Conservation (phyloP, 768 basidiomycete species). For the Suillus hirtellus region DNA sequence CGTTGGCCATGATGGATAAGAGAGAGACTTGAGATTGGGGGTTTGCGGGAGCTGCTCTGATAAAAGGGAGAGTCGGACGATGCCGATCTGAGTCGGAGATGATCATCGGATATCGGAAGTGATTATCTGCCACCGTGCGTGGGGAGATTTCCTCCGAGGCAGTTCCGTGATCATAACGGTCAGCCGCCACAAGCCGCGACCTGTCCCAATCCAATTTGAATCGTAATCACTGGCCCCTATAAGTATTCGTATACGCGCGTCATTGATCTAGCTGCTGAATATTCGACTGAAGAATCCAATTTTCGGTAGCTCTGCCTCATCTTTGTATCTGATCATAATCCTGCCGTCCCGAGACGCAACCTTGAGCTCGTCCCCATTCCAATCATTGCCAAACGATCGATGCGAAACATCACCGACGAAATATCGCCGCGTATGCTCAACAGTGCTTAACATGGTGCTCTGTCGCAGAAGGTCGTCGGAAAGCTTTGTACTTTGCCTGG, state of each 20-base stretch:
- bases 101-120: conserved; percentile 15
- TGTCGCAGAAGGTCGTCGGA: conserved; percentile 33
- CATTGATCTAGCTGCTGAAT: conserved; percentile 12
- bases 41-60: conserved; percentile 7
- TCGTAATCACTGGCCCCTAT: background rate
- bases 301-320: conserved; percentile 26
- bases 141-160: background rate
- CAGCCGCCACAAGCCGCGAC: background rate
- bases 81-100: conserved; percentile 23
- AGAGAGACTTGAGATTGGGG: conserved; percentile 9
- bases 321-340: conserved; percentile 40
- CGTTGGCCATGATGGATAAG: conserved; percentile 20
- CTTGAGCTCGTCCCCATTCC: conserved; percentile 42
- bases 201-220: background rate
- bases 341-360: conserved; percentile 39
- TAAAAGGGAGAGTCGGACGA: conserved; percentile 18
- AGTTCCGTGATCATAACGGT: background rate
- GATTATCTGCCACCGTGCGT: conserved; percentile 11
- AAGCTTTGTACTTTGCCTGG: conserved; percentile 31
- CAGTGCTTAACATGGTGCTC: conserved; percentile 36
- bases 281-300: conserved; percentile 16
- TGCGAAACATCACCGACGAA: conserved; percentile 44
- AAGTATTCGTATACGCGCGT: background rate
- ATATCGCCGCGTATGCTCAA: conserved; percentile 33
- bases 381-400: conserved; percentile 28